A percentile compares a stretch with the other conserved stretches of the same genome.
Conservation (phyloP, 108 stramenopile species). For the Chaetoceros tenuissimus region DNA sequence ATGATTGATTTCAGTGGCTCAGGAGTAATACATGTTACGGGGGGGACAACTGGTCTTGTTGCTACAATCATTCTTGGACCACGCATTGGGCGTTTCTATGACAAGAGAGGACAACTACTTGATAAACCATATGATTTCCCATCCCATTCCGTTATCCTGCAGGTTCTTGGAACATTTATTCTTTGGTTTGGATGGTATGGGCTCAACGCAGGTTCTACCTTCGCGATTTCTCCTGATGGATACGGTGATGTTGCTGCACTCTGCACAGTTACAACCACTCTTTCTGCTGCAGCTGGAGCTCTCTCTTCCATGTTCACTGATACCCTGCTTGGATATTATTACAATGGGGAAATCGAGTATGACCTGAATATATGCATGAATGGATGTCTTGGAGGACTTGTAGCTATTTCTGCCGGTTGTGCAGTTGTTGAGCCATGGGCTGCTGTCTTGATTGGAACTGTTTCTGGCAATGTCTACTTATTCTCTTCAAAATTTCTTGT, state of each 20-base stretch:
- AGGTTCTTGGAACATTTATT: slow-evolving; percentile 78
- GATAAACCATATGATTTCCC: slow-evolving; percentile 36
- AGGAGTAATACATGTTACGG: background rate
- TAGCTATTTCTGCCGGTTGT: slow-evolving; percentile 54
- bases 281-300: slow-evolving; percentile 41
- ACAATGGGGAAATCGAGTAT: slow-evolving; percentile 20
- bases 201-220: no score
- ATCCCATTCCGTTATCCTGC: slow-evolving; percentile 53
- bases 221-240: slow-evolving; percentile 23
- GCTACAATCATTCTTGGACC: no score
- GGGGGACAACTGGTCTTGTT: slow-evolving; percentile 15
- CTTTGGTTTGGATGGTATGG: no score
- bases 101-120: slow-evolving; percentile 30
- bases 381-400: slow-evolving; percentile 56
- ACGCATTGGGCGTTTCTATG: no score
- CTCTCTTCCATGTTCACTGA: slow-evolving; percentile 56
- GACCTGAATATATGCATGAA: slow-evolving; percentile 31
- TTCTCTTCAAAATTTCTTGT: slow-evolving; percentile 26
- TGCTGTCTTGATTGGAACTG: slow-evolving; percentile 50
- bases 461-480: slow-evolving; percentile 43
- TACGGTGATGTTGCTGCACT: slow-evolving; percentile 42
- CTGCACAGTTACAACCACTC: slow-evolving; percentile 71
- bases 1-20: slow-evolving; percentile 9
- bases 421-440: slow-evolving; percentile 58
- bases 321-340: slow-evolving; percentile 30